A percentile compares a stretch with the other conserved stretches of the same genome.
Evolutionary conservation across 192 early-diverging fungal species (phyloP).

Genomic region (Dispira simplex): DNA sequence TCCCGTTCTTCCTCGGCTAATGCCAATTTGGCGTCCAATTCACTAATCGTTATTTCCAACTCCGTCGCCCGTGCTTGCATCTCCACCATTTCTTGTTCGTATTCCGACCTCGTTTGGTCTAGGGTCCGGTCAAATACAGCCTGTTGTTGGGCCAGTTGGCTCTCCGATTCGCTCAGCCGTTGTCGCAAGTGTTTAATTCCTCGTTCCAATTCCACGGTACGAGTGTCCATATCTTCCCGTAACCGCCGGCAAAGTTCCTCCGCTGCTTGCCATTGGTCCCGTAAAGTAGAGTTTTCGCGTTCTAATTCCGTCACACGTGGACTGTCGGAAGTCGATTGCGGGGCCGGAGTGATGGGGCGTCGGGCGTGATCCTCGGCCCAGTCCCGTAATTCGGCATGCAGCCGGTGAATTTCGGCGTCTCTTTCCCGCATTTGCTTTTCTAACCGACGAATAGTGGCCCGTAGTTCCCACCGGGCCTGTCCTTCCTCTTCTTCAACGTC

Average conservation of each 20-base stretch:
- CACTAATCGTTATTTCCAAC: neutral
- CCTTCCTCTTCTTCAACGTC: neutral
- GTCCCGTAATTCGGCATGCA: neutral
- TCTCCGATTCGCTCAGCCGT: neutral
- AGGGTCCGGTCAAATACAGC: neutral
- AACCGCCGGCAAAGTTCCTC: too few relatives aligned
- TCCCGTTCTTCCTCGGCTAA: constrained; percentile 3
- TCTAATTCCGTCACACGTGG: too few relatives aligned
- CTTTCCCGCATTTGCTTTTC: neutral
- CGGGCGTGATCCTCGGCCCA: too few relatives aligned
- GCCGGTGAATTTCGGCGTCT: neutral
- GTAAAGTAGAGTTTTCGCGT: too few relatives aligned
- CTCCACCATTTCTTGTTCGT: neutral
- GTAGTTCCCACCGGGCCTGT: neutral
- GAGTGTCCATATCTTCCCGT: neutral
- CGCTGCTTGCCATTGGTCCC: too few relatives aligned
- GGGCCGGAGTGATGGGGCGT: too few relatives aligned
- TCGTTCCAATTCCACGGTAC: neutral
- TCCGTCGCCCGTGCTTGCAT: neutral
- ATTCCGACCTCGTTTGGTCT: neutral
- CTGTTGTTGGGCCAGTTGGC: neutral
- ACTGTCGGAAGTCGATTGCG: too few relatives aligned
- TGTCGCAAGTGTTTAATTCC: neutral
- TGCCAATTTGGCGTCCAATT: neutral
- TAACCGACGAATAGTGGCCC: constrained; percentile 5